Conservation (phyloP, 129 eudicot species). For the Helianthus tuberosus region DNA sequence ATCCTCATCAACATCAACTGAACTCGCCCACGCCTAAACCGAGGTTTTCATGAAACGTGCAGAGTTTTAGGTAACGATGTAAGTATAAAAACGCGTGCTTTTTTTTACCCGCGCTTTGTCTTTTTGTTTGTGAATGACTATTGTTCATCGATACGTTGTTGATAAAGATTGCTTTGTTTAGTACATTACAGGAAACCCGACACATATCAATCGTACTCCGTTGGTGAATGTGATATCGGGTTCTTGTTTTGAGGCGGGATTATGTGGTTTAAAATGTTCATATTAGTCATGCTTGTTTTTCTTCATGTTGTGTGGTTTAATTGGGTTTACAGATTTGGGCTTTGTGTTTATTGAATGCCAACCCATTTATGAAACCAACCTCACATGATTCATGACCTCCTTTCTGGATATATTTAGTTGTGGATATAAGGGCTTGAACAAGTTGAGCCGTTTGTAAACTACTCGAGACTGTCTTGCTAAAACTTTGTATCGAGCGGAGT, state of each 20-base stretch:
- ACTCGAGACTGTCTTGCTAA: too few relatives aligned
- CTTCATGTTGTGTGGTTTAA: neutral
- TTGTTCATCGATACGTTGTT: slow-evolving; percentile 31
- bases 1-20: slow-evolving; percentile 16
- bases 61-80: slow-evolving; percentile 20
- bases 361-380: too few relatives aligned
- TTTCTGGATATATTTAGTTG: too few relatives aligned
- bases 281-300: neutral
- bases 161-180: slow-evolving; percentile 24
- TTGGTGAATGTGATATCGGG: slow-evolving; percentile 12
- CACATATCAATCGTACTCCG: neutral
- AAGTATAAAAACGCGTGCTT: slow-evolving; percentile 33
- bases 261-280: neutral
- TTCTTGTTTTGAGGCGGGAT: slow-evolving; percentile 8
- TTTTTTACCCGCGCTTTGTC: slow-evolving; percentile 10
- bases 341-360: neutral
- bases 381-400: too few relatives aligned
- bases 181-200: slow-evolving; percentile 1
- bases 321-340: neutral
- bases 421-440: too few relatives aligned
- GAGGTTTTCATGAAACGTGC: slow-evolving; percentile 49
- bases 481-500: too few relatives aligned
- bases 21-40: slow-evolving; percentile 62
- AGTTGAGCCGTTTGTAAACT: too few relatives aligned
- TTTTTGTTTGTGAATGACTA: slow-evolving; percentile 27